These are phyloP conservation scores for Stemphylium lycopersici DNA, from an alignment of 2,329 filamentous ascomycete genomes.

Conservation along the genomic window DNA sequence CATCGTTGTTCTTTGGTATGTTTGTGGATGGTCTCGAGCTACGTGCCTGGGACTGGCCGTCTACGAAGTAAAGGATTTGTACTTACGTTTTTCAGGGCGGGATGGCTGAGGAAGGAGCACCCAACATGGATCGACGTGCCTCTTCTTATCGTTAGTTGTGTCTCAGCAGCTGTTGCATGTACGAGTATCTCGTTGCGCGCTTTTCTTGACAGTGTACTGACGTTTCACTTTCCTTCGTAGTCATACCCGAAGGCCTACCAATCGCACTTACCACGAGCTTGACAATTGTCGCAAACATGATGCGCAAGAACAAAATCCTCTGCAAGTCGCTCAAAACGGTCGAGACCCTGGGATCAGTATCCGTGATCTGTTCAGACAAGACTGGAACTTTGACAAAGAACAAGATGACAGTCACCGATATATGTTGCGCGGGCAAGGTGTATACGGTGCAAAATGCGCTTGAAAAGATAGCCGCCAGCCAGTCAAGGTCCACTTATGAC, in stretches of 20 bases:
- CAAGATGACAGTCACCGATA: constrained; percentile 75
- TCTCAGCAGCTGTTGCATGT: constrained; percentile 60
- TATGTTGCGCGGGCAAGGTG: constrained; percentile 62
- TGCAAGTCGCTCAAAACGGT: constrained; percentile 83
- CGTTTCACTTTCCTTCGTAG: not conserved
- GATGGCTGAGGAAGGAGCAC: constrained; percentile 71
- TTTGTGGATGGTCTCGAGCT: not conserved
- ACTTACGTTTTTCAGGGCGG: constrained; percentile 57
- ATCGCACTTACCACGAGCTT: constrained; percentile 61
- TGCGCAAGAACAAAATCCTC: constrained; percentile 77
- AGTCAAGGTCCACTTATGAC: constrained; percentile 46
- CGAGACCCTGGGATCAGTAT: constrained; percentile 75
- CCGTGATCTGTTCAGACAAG: constrained; percentile 78
- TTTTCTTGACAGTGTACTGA: constrained; percentile 1
- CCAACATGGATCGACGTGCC: constrained; percentile 75
- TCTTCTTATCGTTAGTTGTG: constrained; percentile 73
- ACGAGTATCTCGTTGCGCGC: not conserved
- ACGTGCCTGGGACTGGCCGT: not conserved
- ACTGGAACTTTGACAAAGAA: constrained; percentile 75
- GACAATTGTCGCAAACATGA: constrained; percentile 77
- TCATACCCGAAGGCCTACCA: constrained; percentile 68
- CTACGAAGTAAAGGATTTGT: not conserved
- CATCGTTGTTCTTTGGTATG: constrained; percentile 69
- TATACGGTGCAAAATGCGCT: constrained; percentile 60
- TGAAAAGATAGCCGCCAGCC: constrained; percentile 40